phyloP scores from a whole-genome alignment of 352 stramenopile species.

The Plasmopara viticola region DNA sequence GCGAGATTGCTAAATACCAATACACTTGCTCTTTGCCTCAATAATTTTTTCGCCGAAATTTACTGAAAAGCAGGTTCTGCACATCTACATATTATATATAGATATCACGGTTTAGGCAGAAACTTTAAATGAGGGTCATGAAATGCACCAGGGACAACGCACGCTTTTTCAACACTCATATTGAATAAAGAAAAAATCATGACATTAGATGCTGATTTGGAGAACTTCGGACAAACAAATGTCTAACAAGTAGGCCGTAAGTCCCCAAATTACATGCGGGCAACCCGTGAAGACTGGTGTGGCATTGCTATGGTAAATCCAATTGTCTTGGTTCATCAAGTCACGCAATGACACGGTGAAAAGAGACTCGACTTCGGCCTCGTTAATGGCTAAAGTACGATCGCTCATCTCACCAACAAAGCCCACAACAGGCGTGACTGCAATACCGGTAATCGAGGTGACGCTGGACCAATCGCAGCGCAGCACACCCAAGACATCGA shows the following conservation, averaged over 20 bases:
- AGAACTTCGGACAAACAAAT: constrained; percentile 75
- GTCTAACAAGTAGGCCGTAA: constrained; percentile 95
- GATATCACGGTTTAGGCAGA: no score
- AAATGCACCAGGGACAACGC: no score
- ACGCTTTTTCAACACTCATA: no score
- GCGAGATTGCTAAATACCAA: no score
- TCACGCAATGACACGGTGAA: constrained; percentile 92
- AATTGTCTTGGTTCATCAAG: constrained; percentile 83
- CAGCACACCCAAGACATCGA: constrained; percentile 92
- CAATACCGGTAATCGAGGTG: constrained; percentile 92
- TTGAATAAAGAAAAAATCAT: neutral
- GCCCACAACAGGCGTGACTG: constrained; percentile 96
- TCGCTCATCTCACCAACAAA: constrained; percentile 92
- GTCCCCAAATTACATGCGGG: constrained; percentile 94
- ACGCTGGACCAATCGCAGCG: constrained; percentile 96
- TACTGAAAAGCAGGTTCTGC: no score
- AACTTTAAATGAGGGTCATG: no score
- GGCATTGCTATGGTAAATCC: constrained; percentile 71
- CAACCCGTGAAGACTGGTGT: constrained; percentile 92
- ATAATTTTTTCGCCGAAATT: no score
- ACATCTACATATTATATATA: no score
- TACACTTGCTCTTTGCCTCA: no score
- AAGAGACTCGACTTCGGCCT: constrained; percentile 92
- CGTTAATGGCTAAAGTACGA: constrained; percentile 89
- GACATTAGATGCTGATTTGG: constrained; percentile 24